Base-by-base conservation (phyloP, 495 filamentous ascomycete species). In the Bathelium albidoporum region DNA sequence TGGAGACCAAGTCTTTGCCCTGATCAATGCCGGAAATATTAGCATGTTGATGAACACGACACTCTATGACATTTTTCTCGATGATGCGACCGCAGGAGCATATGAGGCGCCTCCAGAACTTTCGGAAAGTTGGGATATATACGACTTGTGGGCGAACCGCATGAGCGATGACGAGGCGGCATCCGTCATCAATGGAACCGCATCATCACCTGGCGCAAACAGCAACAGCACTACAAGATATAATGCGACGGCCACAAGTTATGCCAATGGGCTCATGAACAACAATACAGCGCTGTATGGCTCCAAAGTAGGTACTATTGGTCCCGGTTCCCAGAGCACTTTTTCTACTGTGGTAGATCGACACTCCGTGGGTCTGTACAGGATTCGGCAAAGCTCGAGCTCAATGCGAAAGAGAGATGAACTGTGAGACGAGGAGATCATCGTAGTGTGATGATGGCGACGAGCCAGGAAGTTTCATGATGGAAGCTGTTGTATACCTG, bases 41-140 rank as follows among this genome's bases (percentile, higher is more conserved):
- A 66, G 72, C 7, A 66, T 70, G 18, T 74, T 68, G 1, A 76
- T 85, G 80, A 78, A 77, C 62, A 80, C 80, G 9, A 79, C 78
- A 1, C 74, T 83, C 29, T 70, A 72, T 11, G 81, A 85, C 44
- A 81, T 85, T 58, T 85, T 85, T 68, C 64, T 80, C 68, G 77
- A 79, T 44, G 67, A 69, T 28, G 73, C 76, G 1, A 70, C 73
- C n/a, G 67, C 67, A 1, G 79, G 79, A 32, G 49, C 29, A 3
- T 32, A 39, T 22, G 59, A 32, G 22, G 75, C 75, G 10, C 59
- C 68, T 2, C 69, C 75, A 63, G 68, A 77, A 29, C 68, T 73
- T 14, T 63, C 71, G 63, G 53, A 69, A 32, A 67, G 64, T 0
- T 84, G 82, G 81, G 79, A 81, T 64, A 72, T 85, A 0, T 78